Conservation (phyloP, 306 rosid genomes). For the Quercus bicolor region DNA sequence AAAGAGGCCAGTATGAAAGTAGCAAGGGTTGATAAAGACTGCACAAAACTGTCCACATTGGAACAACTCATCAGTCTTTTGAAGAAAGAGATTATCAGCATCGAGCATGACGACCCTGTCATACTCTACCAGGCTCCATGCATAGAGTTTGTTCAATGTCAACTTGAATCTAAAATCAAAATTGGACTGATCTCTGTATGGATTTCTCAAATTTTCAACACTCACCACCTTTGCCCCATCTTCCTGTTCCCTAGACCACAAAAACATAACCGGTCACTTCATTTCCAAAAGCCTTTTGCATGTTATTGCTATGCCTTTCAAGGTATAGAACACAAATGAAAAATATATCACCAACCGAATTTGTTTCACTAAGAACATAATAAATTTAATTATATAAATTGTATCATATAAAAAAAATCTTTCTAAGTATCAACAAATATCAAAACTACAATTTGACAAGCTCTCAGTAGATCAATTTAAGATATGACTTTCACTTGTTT, state of each 20-base stretch:
- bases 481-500: too few species aligned
- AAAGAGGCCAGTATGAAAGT: slow-evolving; percentile 87
- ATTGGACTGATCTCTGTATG: slow-evolving; percentile 57
- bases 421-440: too few species aligned
- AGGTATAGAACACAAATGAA: background rate
- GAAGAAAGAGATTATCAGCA: slow-evolving; percentile 85
- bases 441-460: too few species aligned
- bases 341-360: background rate
- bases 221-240: slow-evolving; percentile 87
- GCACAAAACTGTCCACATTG: slow-evolving; percentile 92
- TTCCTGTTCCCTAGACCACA: slow-evolving; percentile 57
- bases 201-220: slow-evolving; percentile 78
- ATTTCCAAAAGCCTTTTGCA: background rate
- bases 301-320: background rate
- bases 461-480: too few species aligned
- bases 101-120: slow-evolving; percentile 90
- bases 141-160: slow-evolving; percentile 79
- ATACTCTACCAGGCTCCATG: slow-evolving; percentile 80
- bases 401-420: too few species aligned
- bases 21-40: slow-evolving; percentile 82
- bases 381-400: too few species aligned
- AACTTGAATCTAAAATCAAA: slow-evolving; percentile 72
- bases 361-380: too few species aligned
- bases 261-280: background rate
- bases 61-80: slow-evolving; percentile 70